Percentiles rank a stretch among this genome's conserved stretches.
Evolutionary conservation across 108 stramenopile genomes (phyloP).

Genomic region (Nannochloropsis gaditana): DNA sequence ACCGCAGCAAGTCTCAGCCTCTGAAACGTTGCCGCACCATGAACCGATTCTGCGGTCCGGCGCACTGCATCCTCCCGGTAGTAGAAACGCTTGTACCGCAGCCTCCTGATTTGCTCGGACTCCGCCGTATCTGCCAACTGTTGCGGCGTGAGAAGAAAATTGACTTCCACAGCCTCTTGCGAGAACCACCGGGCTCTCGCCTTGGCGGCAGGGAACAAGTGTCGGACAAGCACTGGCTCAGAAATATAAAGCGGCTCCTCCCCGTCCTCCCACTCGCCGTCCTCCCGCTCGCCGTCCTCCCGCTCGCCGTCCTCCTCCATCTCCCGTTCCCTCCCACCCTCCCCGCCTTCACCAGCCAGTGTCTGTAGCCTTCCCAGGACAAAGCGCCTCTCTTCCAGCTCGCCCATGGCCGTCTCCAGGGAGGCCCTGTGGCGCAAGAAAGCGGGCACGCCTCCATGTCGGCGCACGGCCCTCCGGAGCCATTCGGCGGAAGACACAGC

Average conservation of each 20-base stretch:
- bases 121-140: neutral
- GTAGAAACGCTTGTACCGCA: neutral
- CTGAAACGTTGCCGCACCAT: neutral
- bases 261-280: neutral
- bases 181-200: neutral
- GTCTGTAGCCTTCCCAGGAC: neutral
- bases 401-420: neutral
- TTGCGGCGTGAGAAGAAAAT: neutral
- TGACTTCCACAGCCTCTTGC: neutral
- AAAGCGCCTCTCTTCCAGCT: neutral
- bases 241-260: neutral
- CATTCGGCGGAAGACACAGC: neutral
- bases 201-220: neutral
- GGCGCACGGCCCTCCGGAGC: neutral
- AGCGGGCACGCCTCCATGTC: neutral
- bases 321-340: neutral
- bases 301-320: neutral
- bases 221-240: neutral
- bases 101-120: neutral
- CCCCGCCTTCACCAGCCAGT: neutral
- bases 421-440: neutral
- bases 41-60: neutral
- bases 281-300: neutral
- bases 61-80: neutral
- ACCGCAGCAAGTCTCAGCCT: neutral